phyloP scores from a whole-genome alignment of 208 protist genomes.

The Tritrichomonas foetus region DNA sequence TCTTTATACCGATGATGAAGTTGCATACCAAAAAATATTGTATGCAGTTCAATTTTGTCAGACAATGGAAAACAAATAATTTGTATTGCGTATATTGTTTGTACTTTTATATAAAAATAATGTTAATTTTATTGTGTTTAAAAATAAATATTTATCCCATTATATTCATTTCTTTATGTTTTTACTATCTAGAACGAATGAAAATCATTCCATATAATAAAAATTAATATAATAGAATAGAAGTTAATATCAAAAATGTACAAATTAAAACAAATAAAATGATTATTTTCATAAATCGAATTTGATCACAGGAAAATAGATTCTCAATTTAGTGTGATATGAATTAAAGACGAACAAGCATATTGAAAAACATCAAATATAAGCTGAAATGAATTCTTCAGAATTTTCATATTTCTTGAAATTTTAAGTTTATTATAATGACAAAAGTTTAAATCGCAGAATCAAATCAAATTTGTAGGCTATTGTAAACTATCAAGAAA shows the following conservation, averaged over 20 bases:
- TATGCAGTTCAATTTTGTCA: neutral
- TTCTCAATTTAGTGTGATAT: no score
- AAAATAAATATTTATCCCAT: neutral
- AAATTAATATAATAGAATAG: neutral
- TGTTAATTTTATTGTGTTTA: neutral
- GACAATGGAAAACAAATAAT: conserved; percentile 38
- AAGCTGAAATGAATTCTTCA: no score
- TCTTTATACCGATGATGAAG: neutral
- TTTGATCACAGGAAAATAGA: no score
- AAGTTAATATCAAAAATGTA: neutral
- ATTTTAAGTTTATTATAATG: no score
- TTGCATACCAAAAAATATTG: neutral
- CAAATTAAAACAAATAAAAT: neutral
- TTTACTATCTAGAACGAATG: neutral
- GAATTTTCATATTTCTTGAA: no score
- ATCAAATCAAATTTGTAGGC: no score
- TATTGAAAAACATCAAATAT: no score
- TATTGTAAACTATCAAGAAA: no score
- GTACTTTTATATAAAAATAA: neutral
- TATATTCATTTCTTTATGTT: neutral
- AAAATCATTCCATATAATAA: neutral
- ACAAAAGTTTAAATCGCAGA: no score
- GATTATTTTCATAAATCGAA: neutral
- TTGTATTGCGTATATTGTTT: neutral
- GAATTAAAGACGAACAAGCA: no score